Conservation (phyloP, 306 rosid species). For the Abrus precatorius region DNA sequence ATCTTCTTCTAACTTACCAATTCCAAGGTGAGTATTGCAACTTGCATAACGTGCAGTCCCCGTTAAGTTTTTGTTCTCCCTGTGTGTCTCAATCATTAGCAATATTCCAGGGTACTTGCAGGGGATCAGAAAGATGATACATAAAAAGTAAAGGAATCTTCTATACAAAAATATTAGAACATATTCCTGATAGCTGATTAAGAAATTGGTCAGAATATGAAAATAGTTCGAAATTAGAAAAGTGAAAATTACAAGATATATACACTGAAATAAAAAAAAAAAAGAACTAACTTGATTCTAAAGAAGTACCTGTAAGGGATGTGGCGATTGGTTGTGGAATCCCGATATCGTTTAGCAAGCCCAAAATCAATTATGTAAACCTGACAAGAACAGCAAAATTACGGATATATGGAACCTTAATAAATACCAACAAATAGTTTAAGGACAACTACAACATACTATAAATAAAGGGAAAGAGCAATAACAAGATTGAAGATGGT, state of each 20-base stretch:
- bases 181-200: conserved; percentile 16
- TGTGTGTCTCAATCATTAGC: conserved; percentile 47
- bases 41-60: conserved; percentile 99
- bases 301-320: conserved; percentile 81
- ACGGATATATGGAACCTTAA: conserved; percentile 19
- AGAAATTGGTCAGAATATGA: background rate
- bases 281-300: background rate
- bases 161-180: background rate
- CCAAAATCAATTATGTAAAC: conserved; percentile 98
- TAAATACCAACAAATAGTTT: conserved; percentile 18
- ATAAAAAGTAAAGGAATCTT: background rate
- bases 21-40: conserved; percentile 98
- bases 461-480: conserved; percentile 13
- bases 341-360: conserved; percentile 93
- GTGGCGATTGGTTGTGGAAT: conserved; percentile 86
- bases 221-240: conserved; percentile 21
- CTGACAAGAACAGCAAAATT: conserved; percentile 51
- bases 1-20: conserved; percentile 70
- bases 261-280: conserved; percentile 5
- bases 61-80: conserved; percentile 95
- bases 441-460: background rate
- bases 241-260: conserved; percentile 14
- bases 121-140: conserved; percentile 10
- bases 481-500: conserved; percentile 16
- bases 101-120: conserved; percentile 21